Conservation (phyloP, 805 yeast species). For the Deakozyma indianensis region DNA sequence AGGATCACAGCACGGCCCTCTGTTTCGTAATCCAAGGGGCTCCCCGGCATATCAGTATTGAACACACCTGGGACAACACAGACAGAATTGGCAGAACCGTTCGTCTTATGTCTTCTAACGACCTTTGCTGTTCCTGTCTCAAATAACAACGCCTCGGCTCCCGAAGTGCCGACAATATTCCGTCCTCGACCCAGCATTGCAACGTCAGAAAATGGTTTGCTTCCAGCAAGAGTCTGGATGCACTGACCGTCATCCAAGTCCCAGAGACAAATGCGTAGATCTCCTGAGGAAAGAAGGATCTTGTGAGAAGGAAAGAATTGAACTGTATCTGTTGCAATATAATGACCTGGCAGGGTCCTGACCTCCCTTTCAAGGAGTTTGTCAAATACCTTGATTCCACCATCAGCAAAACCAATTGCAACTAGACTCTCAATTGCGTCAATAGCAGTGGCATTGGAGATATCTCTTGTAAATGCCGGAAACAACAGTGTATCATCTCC, state of each 20-base stretch:
- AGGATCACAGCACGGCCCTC: slow-evolving; percentile 22
- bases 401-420: slow-evolving; percentile 24
- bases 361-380: slow-evolving; percentile 7
- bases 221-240: slow-evolving; percentile 36
- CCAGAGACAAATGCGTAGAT: slow-evolving; percentile 51
- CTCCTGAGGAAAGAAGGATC: slow-evolving; percentile 50
- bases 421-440: slow-evolving; percentile 19
- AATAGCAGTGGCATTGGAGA: slow-evolving; percentile 18
- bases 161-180: slow-evolving; percentile 29
- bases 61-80: not conserved
- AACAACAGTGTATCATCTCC: not conserved
- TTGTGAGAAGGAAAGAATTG: slow-evolving; percentile 49
- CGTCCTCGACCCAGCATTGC: slow-evolving; percentile 50
- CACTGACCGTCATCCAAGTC: slow-evolving; percentile 30
- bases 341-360: slow-evolving; percentile 32
- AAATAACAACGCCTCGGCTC: not conserved
- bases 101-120: not conserved
- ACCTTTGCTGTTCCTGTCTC: not conserved
- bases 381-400: slow-evolving; percentile 18
- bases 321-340: slow-evolving; percentile 28
- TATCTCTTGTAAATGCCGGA: not conserved
- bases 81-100: not conserved
- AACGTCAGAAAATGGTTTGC: slow-evolving; percentile 31
- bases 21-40: slow-evolving; percentile 33
- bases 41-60: not conserved